Evolutionary conservation across 495 filamentous ascomycete genomes (phyloP).

Genomic region (Cetradonia linearis): DNA sequence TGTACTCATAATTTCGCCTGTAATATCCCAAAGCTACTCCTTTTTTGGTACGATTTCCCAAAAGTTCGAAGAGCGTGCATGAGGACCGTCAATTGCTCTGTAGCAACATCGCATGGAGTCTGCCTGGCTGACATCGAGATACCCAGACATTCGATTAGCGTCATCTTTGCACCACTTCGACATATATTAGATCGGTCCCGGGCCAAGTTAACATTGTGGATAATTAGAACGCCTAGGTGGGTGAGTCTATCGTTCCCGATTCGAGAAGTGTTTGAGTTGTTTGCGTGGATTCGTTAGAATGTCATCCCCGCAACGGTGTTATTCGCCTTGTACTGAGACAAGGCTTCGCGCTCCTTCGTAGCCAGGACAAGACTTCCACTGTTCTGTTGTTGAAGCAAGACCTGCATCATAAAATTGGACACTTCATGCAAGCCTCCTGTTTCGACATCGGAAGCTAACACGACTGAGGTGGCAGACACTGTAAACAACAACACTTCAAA

Average conservation of each 20-base stretch:
- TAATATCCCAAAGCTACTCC: background rate
- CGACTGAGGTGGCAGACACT: constrained; percentile 9
- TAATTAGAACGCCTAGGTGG: constrained; percentile 16
- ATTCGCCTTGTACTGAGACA: background rate
- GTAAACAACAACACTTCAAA: background rate
- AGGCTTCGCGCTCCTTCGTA: background rate
- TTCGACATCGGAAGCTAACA: background rate
- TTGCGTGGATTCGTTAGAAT: background rate
- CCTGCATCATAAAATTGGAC: too few species aligned
- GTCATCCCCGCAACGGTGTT: background rate
- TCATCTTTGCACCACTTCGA: background rate
- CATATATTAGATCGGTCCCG: background rate
- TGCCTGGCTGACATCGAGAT: constrained; percentile 6
- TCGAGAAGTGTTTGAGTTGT: background rate
- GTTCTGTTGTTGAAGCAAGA: too few species aligned
- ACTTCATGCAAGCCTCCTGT: background rate
- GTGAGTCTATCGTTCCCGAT: background rate
- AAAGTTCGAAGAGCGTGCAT: background rate
- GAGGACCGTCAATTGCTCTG: background rate
- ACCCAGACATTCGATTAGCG: constrained; percentile 7
- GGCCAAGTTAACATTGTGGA: constrained; percentile 4
- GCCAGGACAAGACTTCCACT: too few species aligned
- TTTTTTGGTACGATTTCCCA: constrained; percentile 1
- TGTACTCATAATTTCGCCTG: constrained; percentile 11
- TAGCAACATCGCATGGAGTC: background rate